A percentile compares a stretch with the other conserved stretches of the same genome.
These are phyloP conservation scores for Colletotrichum echinochloae DNA, from an alignment of 2,329 filamentous ascomycete genomes.

Conservation along the genomic window DNA sequence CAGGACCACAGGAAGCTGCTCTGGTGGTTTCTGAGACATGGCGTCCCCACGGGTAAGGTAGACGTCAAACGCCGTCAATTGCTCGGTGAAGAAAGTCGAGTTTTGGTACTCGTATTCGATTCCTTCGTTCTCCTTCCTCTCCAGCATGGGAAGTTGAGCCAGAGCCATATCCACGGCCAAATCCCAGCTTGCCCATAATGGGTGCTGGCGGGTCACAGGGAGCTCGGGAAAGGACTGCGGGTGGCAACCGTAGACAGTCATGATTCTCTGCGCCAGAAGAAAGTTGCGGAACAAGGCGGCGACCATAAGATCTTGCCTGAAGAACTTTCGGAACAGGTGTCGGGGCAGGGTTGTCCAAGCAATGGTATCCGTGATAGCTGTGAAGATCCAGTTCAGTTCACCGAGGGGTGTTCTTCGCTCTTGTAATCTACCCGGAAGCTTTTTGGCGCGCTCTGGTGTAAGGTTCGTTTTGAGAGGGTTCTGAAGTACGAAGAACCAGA, in stretches of 20 bases:
- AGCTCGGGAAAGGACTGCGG: constrained; percentile 91
- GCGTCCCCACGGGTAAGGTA: constrained; percentile 87
- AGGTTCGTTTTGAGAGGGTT: constrained; percentile 80
- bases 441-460: constrained; percentile 84
- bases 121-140: constrained; percentile 79
- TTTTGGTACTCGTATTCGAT: constrained; percentile 92
- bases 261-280: constrained; percentile 91
- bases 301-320: constrained; percentile 98
- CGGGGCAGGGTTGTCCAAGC: constrained; percentile 96
- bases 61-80: constrained; percentile 96
- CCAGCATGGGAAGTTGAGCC: constrained; percentile 86
- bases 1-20: constrained; percentile 94
- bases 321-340: constrained; percentile 94
- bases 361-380: constrained; percentile 97
- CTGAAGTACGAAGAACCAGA: constrained; percentile 96
- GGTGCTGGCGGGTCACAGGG: constrained; percentile 95
- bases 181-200: constrained; percentile 98
- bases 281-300: constrained; percentile 97
- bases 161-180: constrained; percentile 95
- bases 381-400: constrained; percentile 99
- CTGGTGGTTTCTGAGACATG: constrained; percentile 86
- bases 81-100: constrained; percentile 96
- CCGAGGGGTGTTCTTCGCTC: constrained; percentile 93
- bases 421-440: constrained; percentile 90
- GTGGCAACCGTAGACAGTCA: constrained; percentile 96